phyloP scores from a whole-genome alignment of 441 rosid species.

The Erodium chrysanthum region DNA sequence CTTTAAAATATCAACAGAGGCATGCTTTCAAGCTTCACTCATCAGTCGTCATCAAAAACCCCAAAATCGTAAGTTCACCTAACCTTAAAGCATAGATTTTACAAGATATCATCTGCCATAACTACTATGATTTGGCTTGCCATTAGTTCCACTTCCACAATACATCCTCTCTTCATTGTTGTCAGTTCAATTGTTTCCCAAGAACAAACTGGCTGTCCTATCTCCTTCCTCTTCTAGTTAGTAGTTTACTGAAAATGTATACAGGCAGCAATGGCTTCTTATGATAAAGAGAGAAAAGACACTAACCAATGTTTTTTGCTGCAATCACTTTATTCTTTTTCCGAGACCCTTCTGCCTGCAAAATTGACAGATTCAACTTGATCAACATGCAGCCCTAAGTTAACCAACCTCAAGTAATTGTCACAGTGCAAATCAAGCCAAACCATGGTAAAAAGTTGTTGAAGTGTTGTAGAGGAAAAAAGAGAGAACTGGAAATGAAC shows the following conservation, averaged over 20 bases:
- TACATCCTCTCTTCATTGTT: neutral
- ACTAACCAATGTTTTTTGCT: constrained; percentile 26
- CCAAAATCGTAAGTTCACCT: neutral
- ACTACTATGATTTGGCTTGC: neutral
- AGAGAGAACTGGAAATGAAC: constrained; percentile 13
- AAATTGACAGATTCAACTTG: constrained; percentile 14
- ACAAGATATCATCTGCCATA: neutral
- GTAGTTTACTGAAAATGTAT: neutral
- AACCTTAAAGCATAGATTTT: neutral
- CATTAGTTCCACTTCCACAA: neutral
- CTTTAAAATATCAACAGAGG: neutral
- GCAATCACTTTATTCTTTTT: constrained; percentile 31
- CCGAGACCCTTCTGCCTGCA: constrained; percentile 29
- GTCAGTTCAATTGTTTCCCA: neutral
- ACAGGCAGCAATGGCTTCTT: neutral
- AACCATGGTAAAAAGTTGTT: neutral
- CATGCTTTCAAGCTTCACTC: neutral
- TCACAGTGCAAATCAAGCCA: neutral
- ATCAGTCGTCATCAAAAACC: neutral
- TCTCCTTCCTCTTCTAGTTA: no score
- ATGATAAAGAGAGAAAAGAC: constrained; percentile 10
- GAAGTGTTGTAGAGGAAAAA: neutral
- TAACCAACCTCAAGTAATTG: constrained; percentile 4
- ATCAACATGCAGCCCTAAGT: constrained; percentile 12
- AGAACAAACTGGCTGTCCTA: no score